Evolutionary conservation across 2,329 filamentous ascomycete species (phyloP).

Genomic region (Paraphoma sp.): DNA sequence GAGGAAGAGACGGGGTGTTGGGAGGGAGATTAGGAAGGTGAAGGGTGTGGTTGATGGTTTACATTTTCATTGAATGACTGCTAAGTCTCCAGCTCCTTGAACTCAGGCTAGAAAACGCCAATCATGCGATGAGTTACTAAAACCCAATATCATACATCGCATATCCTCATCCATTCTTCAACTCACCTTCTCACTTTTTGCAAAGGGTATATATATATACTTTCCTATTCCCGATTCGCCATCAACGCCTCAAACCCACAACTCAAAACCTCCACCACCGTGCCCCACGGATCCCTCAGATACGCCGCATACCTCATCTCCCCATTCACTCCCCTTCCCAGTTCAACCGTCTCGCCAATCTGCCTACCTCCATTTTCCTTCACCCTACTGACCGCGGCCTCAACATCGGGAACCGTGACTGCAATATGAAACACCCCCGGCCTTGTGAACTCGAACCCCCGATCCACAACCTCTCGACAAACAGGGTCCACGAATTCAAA

Average conservation of each 20-base stretch:
- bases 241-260: conserved; percentile 20
- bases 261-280: conserved; percentile 33
- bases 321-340: conserved; percentile 10
- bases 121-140: no score
- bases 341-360: conserved; percentile 33
- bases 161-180: no score
- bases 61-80: conserved; percentile 1
- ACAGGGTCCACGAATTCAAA: conserved; percentile 43
- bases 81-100: no score
- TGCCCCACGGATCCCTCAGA: conserved; percentile 38
- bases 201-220: no score
- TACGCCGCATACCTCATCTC: conserved; percentile 25
- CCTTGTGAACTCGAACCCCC: conserved; percentile 29
- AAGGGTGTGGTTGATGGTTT: neutral
- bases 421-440: conserved; percentile 47
- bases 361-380: conserved; percentile 35
- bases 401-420: conserved; percentile 39
- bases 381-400: conserved; percentile 32
- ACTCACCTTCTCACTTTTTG: no score
- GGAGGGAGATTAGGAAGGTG: conserved; percentile 35
- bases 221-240: neutral
- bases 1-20: conserved; percentile 1
- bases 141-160: no score
- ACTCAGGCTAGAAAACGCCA: no score
- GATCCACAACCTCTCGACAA: neutral